Percentiles rank a stretch among this genome's conserved stretches.
Conservation (phyloP, 345 rosid species). For the Camelina neglecta region DNA sequence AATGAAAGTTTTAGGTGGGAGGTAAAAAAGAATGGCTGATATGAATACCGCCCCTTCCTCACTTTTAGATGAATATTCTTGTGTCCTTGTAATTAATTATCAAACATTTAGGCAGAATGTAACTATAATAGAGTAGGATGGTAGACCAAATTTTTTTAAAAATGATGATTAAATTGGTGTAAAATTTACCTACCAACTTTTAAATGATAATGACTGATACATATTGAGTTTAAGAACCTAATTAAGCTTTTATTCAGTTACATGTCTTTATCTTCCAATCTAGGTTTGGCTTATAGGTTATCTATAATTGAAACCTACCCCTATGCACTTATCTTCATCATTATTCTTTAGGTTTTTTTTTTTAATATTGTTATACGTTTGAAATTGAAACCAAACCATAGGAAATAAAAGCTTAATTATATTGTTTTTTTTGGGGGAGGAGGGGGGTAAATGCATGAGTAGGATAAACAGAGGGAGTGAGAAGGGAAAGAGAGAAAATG, state of each 20-base stretch:
- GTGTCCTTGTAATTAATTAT: conserved; percentile 19
- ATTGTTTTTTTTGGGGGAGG: too few relatives aligned
- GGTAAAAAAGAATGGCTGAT: conserved; percentile 29
- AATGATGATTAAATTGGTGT: conserved; percentile 25
- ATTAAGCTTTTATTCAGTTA: conserved; percentile 39
- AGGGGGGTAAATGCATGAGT: too few relatives aligned
- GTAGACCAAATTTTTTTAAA: conserved; percentile 6
- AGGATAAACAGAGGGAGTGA: background rate
- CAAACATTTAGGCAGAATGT: background rate
- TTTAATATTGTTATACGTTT: background rate
- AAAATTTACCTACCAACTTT: conserved; percentile 40
- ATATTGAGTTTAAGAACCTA: conserved; percentile 20
- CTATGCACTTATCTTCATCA: conserved; percentile 11
- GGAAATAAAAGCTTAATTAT: background rate
- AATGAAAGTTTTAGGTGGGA: background rate
- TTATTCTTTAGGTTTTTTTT: background rate
- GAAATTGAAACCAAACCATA: conserved; percentile 1
- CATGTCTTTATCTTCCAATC: conserved; percentile 28
- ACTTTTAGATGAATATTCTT: conserved; percentile 35
- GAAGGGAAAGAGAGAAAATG: too few relatives aligned
- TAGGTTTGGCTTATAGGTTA: conserved; percentile 31
- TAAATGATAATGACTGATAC: conserved; percentile 37
- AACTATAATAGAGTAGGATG: conserved; percentile 16
- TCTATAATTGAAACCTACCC: conserved; percentile 18
- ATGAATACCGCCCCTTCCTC: conserved; percentile 23